A percentile compares a stretch with the other conserved stretches of the same genome.
phyloP scores from a whole-genome alignment of 2,329 filamentous ascomycete genomes.

The Rosellinia necatrix region DNA sequence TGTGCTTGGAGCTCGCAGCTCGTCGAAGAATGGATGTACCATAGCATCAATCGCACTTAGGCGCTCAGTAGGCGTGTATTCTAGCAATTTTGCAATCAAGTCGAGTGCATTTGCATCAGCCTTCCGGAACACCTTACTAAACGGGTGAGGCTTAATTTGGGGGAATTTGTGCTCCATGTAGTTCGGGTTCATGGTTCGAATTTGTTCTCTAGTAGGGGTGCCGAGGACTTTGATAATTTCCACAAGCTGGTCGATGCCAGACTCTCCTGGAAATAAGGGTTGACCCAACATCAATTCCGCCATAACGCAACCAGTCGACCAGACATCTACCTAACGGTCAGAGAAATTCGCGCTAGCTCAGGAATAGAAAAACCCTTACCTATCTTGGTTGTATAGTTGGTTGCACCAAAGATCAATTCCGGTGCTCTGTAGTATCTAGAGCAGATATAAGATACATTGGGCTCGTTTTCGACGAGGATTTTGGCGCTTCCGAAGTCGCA shows the following conservation, averaged over 20 bases:
- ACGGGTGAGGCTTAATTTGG: conserved; percentile 98
- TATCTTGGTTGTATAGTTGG: conserved; percentile 99
- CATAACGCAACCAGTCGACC: conserved; percentile 99
- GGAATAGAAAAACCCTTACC: conserved; percentile 61
- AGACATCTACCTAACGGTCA: conserved; percentile 72
- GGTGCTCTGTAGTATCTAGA: conserved; percentile 98
- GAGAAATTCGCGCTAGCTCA: not conserved
- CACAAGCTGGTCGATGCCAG: conserved; percentile 96
- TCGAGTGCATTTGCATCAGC: conserved; percentile 92
- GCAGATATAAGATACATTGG: conserved; percentile 99
- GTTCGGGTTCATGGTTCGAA: conserved; percentile 99
- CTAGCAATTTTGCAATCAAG: conserved; percentile 87
- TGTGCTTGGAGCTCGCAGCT: conserved; percentile 88
- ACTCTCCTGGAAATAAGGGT: conserved; percentile 96
- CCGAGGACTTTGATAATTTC: conserved; percentile 99
- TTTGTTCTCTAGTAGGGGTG: conserved; percentile 95
- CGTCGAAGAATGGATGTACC: conserved; percentile 98
- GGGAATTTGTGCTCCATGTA: conserved; percentile 99
- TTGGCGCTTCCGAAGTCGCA: conserved; percentile 99
- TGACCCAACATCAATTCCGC: conserved; percentile 98
- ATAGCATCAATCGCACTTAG: conserved; percentile 93
- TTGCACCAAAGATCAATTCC: conserved; percentile 97
- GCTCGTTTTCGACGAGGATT: conserved; percentile 97
- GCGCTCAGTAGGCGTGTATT: conserved; percentile 97
- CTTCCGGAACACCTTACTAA: conserved; percentile 99